Conservation (phyloP, 352 stramenopile genomes). For the Saprolegnia parasitica region DNA sequence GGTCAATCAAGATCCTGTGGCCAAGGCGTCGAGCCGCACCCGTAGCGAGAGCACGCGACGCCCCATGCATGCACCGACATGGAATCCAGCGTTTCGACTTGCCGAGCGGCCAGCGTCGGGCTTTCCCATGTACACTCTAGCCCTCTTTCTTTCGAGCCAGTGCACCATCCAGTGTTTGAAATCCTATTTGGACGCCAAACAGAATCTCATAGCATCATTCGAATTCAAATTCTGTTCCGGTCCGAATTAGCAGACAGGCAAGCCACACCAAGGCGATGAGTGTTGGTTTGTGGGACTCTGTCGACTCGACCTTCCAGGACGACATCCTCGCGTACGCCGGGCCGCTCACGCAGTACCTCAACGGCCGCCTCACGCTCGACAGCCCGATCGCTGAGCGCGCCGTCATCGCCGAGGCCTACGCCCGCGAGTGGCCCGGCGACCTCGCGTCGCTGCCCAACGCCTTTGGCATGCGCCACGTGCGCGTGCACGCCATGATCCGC, state of each 20-base stretch:
- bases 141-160: too few species aligned
- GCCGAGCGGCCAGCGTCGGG: too few species aligned
- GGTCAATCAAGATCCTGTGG: too few species aligned
- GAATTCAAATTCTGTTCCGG: background rate
- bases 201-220: too few species aligned
- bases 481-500: background rate
- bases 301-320: constrained; percentile 1
- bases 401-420: background rate
- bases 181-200: too few species aligned
- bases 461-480: background rate
- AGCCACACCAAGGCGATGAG: background rate
- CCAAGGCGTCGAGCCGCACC: too few species aligned
- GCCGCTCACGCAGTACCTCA: background rate
- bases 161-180: too few species aligned
- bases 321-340: background rate
- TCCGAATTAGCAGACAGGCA: background rate
- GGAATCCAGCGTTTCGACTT: too few species aligned
- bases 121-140: too few species aligned
- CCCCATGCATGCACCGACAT: too few species aligned
- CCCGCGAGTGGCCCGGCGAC: background rate
- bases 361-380: background rate
- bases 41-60: too few species aligned
- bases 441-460: background rate
- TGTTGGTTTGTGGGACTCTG: constrained; percentile 3
- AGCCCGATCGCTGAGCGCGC: background rate